phyloP scores from a whole-genome alignment of 139 green algal species.

The Pleodorina starrii region DNA sequence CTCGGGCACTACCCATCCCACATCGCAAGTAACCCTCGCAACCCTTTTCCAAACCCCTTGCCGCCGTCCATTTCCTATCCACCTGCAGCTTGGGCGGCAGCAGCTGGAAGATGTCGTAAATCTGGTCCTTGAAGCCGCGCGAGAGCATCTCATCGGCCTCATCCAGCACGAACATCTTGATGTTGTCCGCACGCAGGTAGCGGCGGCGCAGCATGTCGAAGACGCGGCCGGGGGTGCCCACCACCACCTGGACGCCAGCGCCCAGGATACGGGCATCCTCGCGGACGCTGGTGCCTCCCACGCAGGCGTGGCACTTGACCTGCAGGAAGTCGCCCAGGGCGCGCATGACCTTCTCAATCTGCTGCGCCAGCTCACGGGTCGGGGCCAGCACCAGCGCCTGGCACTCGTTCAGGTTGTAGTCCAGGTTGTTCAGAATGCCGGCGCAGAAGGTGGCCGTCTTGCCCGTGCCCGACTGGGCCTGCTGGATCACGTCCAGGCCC shows the following conservation, averaged over 20 bases:
- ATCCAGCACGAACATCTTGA: conserved; percentile 98
- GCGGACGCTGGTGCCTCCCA: conserved; percentile 97
- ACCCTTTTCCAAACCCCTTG: too few species aligned
- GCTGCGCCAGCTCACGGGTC: conserved; percentile 99
- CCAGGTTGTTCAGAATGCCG: conserved; percentile 97
- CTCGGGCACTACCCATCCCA: too few species aligned
- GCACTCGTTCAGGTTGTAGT: conserved; percentile 96
- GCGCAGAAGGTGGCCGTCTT: conserved; percentile 99
- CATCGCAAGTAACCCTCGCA: too few species aligned
- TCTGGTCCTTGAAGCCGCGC: conserved; percentile 99
- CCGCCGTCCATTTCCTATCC: too few species aligned
- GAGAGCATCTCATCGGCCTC: conserved; percentile 99
- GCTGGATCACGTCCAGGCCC: conserved; percentile 99
- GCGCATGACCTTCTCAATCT: conserved; percentile 99
- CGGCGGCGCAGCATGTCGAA: conserved; percentile 99
- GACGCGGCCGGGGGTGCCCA: conserved; percentile 97
- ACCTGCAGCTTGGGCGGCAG: conserved; percentile 98
- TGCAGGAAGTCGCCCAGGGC: conserved; percentile 98
- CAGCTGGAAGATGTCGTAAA: conserved; percentile 99
- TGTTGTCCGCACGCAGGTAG: conserved; percentile 89
- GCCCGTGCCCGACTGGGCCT: conserved; percentile 99
- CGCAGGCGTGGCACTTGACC: conserved; percentile 99
- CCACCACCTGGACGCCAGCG: conserved; percentile 90
- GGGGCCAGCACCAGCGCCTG: conserved; percentile 98
- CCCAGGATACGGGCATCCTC: conserved; percentile 97